These are phyloP conservation scores for Penicillium argentinense DNA, from an alignment of 495 filamentous ascomycete species.

Conservation along the genomic window DNA sequence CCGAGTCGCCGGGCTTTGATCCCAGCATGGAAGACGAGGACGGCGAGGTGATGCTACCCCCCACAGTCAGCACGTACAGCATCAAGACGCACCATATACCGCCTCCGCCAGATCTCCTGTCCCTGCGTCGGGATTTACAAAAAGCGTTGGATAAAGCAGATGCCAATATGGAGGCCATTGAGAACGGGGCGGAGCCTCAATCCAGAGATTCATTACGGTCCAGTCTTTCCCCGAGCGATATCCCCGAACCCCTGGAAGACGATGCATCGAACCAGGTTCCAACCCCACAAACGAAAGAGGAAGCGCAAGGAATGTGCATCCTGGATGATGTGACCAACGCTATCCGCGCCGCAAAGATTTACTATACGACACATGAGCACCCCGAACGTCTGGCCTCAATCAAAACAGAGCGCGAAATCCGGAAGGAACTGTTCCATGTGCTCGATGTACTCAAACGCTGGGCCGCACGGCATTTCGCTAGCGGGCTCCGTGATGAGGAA, in stretches of 20 bases:
- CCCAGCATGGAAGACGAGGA: conserved; percentile 59
- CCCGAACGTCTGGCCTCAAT: conserved; percentile 81
- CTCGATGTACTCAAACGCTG: conserved; percentile 89
- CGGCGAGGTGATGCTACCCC: conserved; percentile 78
- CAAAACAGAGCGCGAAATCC: conserved; percentile 77
- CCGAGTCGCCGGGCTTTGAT: conserved; percentile 44
- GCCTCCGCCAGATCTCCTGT: conserved; percentile 79
- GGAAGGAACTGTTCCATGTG: conserved; percentile 77
- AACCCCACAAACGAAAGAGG: conserved; percentile 65
- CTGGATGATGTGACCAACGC: conserved; percentile 90
- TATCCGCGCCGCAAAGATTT: conserved; percentile 90
- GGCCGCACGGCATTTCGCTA: conserved; percentile 83
- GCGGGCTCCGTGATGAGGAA: conserved; percentile 76
- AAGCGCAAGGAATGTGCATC: conserved; percentile 88
- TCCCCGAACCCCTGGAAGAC: conserved; percentile 29
- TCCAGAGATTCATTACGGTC: conserved; percentile 29
- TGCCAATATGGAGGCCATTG: conserved; percentile 57
- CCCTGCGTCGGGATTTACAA: conserved; percentile 72
- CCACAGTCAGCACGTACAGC: conserved; percentile 94
- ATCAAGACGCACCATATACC: conserved; percentile 80
- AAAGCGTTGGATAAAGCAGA: conserved; percentile 68
- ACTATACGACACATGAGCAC: conserved; percentile 84
- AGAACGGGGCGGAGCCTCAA: conserved; percentile 32
- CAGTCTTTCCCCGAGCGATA: conserved; percentile 36
- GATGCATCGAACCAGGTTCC: conserved; percentile 31